Conservation (phyloP, 352 stramenopile genomes). For the Phytophthora megakarya region DNA sequence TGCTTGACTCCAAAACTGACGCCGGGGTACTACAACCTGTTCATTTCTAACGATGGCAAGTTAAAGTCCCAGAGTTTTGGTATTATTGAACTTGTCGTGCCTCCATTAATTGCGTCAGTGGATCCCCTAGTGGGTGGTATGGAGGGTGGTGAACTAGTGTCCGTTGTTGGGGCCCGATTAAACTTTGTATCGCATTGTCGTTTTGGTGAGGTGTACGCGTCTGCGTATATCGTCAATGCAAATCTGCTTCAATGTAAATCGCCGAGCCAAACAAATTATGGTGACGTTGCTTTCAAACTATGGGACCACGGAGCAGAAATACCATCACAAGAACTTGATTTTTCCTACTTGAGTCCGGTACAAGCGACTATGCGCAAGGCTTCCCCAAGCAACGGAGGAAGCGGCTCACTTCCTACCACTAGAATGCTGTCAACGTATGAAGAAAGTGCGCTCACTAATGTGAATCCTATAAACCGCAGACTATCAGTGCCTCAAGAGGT, state of each 20-base stretch:
- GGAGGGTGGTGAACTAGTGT: constrained; percentile 48
- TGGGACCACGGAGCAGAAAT: constrained; percentile 47
- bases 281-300: constrained; percentile 50
- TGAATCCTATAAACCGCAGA: constrained; percentile 11
- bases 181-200: constrained; percentile 66
- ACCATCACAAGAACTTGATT: constrained; percentile 38
- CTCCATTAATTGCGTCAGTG: constrained; percentile 50
- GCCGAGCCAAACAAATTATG: constrained; percentile 42
- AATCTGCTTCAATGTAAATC: constrained; percentile 43
- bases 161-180: constrained; percentile 54
- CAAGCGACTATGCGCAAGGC: constrained; percentile 12
- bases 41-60: constrained; percentile 58
- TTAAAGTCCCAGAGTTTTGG: constrained; percentile 47
- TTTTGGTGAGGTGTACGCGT: constrained; percentile 51
- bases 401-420: not conserved
- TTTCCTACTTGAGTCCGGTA: constrained; percentile 49
- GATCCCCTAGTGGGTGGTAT: constrained; percentile 35
- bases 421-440: constrained; percentile 18
- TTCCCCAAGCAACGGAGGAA: constrained; percentile 4
- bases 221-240: constrained; percentile 37
- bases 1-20: constrained; percentile 42
- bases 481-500: not conserved
- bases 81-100: constrained; percentile 47
- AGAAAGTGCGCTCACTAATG: constrained; percentile 47
- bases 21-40: constrained; percentile 39